Evolutionary conservation across 176 grass and related monocot species (phyloP), one percentile per base, ranked within the genome.

Genomic region (Avena sativa): DNA sequence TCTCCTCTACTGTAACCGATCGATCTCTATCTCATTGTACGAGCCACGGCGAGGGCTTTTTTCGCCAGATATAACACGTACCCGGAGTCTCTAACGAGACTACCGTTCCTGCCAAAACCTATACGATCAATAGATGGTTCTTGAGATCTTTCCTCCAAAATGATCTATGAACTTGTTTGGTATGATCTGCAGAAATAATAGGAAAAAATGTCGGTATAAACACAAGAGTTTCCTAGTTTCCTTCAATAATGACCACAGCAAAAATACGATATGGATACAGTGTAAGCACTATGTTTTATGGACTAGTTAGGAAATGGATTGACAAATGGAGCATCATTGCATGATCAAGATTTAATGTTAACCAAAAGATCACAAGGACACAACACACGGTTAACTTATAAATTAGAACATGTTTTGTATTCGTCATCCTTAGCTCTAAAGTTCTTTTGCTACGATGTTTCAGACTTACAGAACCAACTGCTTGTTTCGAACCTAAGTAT

Each of bases 141-240:
- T 61, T 26, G 71, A 88, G 4, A 86, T 72, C 16, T 60, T 52
- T 53, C 74, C 83, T 28, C 48, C 81, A 12, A 92, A 89, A 47
- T 83, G 30, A 11, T 60, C 52, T 30, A 78, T 32, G 44, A 92
- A 89, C 55, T 78, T 79, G 23, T 87, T 79, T 80, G 80, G 91
- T 79, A 92, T 79, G 40, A 26, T 81, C 84, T 92, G 69, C 9
- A 74, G 16, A 21, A 14, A 83, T 64, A 50, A 12, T 20, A 48
- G 8, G 6, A 13, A 26, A 56, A 44, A 23, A 83, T 51, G 21
- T 62, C 9, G n/a, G 12, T 57, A 78, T 23, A 46, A 81, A 51
- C 43, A 89, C 21, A 63, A 19, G 1, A 50, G 50, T 51, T 67
- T 74, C 1, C 1, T 65, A 65, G n/a, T 64, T 26, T 81, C 38